These are phyloP conservation scores for Aegle marmelos DNA, from an alignment of 345 rosid species.

Conservation along the genomic window DNA sequence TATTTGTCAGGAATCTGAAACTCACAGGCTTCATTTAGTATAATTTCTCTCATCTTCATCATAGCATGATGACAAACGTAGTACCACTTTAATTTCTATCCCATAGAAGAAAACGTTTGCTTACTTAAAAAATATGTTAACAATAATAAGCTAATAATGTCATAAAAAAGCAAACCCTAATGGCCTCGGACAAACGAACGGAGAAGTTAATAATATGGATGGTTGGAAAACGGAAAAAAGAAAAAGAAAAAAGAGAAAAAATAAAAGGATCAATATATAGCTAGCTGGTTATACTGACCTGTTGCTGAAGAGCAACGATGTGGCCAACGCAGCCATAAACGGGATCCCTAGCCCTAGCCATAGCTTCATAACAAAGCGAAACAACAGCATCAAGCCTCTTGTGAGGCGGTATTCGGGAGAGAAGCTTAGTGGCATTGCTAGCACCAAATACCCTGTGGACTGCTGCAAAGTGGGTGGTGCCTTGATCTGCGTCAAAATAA, in stretches of 20 bases:
- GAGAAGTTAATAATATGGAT: no score
- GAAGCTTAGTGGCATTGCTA: slow-evolving; percentile 84
- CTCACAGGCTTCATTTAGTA: not conserved
- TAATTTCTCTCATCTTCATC: no score
- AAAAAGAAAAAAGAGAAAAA: no score
- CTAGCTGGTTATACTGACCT: slow-evolving; percentile 33
- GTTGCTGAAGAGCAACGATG: slow-evolving; percentile 77
- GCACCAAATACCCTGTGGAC: slow-evolving; percentile 95
- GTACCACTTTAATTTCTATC: not conserved
- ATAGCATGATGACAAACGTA: no score
- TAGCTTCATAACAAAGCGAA: slow-evolving; percentile 79
- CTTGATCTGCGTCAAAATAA: slow-evolving; percentile 85
- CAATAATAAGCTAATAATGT: no score
- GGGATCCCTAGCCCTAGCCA: slow-evolving; percentile 80
- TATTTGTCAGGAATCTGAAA: not conserved
- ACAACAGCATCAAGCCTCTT: slow-evolving; percentile 75
- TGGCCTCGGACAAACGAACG: no score
- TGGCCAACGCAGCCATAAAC: slow-evolving; percentile 80
- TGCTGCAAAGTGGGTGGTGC: slow-evolving; percentile 70
- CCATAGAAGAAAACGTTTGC: not conserved
- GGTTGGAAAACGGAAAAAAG: no score
- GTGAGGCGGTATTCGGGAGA: slow-evolving; percentile 53
- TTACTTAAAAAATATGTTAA: not conserved
- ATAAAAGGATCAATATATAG: not conserved
- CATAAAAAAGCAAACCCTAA: not conserved